Conservation (phyloP, 2,329 filamentous ascomycete genomes). For the Laburnicola sp. region DNA sequence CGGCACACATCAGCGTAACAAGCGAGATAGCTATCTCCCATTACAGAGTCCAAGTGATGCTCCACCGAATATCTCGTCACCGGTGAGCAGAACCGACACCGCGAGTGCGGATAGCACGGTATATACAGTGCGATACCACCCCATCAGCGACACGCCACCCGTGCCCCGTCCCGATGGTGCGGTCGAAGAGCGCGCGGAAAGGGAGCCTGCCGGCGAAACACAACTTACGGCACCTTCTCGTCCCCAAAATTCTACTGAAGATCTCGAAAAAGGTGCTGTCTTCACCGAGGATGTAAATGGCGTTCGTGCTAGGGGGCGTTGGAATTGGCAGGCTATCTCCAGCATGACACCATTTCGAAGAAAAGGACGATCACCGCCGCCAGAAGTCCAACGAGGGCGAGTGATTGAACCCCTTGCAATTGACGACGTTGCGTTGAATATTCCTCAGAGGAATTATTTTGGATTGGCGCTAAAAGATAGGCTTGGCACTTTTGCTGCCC, state of each 20-base stretch:
- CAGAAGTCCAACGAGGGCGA: conserved; percentile 61
- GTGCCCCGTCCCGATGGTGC: conserved; percentile 17
- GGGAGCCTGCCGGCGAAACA: conserved; percentile 7
- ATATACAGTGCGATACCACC: conserved; percentile 65
- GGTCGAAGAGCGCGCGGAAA: conserved; percentile 20
- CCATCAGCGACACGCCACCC: conserved; percentile 51
- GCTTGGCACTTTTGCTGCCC: conserved; percentile 54
- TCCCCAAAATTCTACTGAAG: conserved; percentile 16
- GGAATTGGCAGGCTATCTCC: conserved; percentile 55
- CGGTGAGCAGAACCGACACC: conserved; percentile 63
- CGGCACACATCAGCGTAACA: conserved; percentile 25
- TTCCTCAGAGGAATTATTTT: conserved; percentile 49
- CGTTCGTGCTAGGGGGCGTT: conserved; percentile 30
- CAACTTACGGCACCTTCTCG: conserved; percentile 5
- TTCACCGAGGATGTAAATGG: conserved; percentile 14
- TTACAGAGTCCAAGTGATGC: conserved; percentile 47
- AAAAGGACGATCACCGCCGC: conserved; percentile 60
- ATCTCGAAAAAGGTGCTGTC: conserved; percentile 38
- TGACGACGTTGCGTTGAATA: conserved; percentile 39
- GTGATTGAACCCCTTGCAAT: conserved; percentile 50
- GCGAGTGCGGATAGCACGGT: conserved; percentile 66
- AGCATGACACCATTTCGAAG: conserved; percentile 61
- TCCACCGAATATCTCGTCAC: conserved; percentile 55
- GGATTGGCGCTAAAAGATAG: conserved; percentile 51
- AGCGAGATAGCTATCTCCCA: conserved; percentile 32